Evolutionary conservation across 345 rosid species (phyloP), one percentile per base, ranked within the genome.

Genomic region (Fremontodendron californicum): DNA sequence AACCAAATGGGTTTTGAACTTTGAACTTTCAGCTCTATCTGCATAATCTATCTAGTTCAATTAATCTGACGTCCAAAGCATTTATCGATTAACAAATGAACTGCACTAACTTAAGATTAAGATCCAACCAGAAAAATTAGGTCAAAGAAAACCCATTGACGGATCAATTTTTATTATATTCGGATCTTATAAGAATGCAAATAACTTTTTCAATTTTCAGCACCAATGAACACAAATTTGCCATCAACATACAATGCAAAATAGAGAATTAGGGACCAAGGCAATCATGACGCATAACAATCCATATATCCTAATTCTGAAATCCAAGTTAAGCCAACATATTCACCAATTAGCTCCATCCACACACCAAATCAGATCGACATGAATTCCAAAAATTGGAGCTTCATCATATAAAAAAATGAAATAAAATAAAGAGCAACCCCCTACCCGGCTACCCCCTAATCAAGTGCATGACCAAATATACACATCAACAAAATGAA

Each of bases 171-270:
- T 48, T 48, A 3, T 57, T 45, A 61, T 15, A 27, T 48, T 35
- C 76, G 73, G 74, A 76, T 81, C 75, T 75, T 60, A 63, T 6
- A 35, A n/a, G 4, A 31, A 12, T 23, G 19, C 51, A 67, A 25
- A 74, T 42, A 31, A 54, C 74, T 21, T 76, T 18, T 66, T 13
- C 65, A 42, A 12, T 40, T 33, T 63, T 37, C 48, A 58, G n/a
- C 52, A 19, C 61, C n/a, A n/a, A n/a, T 25, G 31, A 48, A 18
- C 46, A 21, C 9, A 39, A 58, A 71, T 43, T 48, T 29, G 7
- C 18, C 11, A 35, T 51, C 13, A 49, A 81, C 23, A 55, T 10
- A 33, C 12, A 35, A 65, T 7, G 7, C 35, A 74, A 65, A 42
- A 31, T 18, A 70, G 18, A 40, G 39, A 60, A 25, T 60, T 43